A percentile compares a stretch with the other conserved stretches of the same genome.
phyloP scores from a whole-genome alignment of 2,329 filamentous ascomycete species.

The Elsinoe perseae region DNA sequence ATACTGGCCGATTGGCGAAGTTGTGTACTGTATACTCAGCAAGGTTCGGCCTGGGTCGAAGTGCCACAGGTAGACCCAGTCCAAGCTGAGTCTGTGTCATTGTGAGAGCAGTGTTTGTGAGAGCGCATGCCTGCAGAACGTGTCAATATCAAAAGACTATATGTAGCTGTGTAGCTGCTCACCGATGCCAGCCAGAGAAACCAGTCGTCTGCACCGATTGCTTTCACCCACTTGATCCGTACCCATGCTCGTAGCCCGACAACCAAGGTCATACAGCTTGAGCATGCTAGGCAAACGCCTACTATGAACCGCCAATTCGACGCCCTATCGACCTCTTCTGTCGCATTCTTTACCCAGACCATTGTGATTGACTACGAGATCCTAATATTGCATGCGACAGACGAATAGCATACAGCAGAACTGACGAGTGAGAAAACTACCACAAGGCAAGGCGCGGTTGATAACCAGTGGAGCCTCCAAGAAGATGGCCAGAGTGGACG shows the following conservation, averaged over 20 bases:
- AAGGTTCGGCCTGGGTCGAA: conserved; percentile 2
- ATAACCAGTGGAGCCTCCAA: too few species aligned
- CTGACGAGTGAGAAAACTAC: too few species aligned
- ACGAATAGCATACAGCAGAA: too few species aligned
- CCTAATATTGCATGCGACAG: too few species aligned
- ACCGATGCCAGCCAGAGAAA: neutral
- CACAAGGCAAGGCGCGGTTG: too few species aligned
- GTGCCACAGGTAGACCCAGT: conserved; percentile 6
- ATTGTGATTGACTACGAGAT: neutral
- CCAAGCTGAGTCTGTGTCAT: conserved; percentile 12
- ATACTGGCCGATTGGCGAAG: neutral
- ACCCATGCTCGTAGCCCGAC: neutral
- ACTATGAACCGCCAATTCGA: neutral
- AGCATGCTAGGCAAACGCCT: neutral
- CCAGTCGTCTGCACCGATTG: conserved; percentile 4
- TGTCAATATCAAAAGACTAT: neutral
- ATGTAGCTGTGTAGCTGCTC: neutral
- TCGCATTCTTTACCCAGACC: neutral
- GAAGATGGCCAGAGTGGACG: too few species aligned
- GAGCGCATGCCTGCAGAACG: neutral
- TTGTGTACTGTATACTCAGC: neutral
- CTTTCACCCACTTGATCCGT: neutral
- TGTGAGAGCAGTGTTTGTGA: conserved; percentile 2
- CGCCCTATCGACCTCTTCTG: neutral
- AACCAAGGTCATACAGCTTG: neutral